Conservation (phyloP, 352 stramenopile genomes). For the Phytophthora quininea region DNA sequence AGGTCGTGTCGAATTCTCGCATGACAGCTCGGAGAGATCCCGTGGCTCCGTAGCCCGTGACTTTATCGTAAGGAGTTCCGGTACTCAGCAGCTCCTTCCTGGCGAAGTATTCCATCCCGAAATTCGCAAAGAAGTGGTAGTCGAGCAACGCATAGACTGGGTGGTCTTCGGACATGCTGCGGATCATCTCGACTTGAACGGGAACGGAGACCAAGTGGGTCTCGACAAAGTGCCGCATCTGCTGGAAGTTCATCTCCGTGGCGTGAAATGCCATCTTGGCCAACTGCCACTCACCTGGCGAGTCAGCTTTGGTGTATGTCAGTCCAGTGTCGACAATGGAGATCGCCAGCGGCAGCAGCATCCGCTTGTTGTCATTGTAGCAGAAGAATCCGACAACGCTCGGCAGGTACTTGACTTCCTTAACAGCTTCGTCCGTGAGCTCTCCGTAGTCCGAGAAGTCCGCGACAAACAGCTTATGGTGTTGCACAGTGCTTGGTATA, state of each 20-base stretch:
- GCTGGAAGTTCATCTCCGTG: conserved; percentile 38
- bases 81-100: conserved; percentile 29
- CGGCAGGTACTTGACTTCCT: conserved; percentile 38
- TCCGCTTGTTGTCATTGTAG: conserved; percentile 20
- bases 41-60: conserved; percentile 40
- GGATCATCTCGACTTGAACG: conserved; percentile 50
- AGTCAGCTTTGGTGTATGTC: conserved; percentile 36
- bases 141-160: conserved; percentile 46
- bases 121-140: conserved; percentile 45
- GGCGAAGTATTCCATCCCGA: conserved; percentile 43
- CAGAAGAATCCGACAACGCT: conserved; percentile 45
- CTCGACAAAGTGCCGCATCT: conserved; percentile 12
- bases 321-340: conserved; percentile 25
- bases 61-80: conserved; percentile 38
- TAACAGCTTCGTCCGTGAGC: conserved; percentile 14
- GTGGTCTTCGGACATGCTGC: conserved; percentile 33
- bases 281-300: conserved; percentile 36
- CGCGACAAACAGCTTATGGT: conserved; percentile 31
- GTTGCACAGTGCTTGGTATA: conserved; percentile 9
- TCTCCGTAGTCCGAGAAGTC: conserved; percentile 34
- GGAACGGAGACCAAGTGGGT: conserved; percentile 32
- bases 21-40: conserved; percentile 38
- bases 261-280: conserved; percentile 50
- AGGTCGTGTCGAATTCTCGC: conserved; percentile 25
- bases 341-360: conserved; percentile 42